Percentiles rank a stretch among this genome's conserved stretches.
phyloP scores from a whole-genome alignment of 768 basidiomycete species.

The Zangia roseola region DNA sequence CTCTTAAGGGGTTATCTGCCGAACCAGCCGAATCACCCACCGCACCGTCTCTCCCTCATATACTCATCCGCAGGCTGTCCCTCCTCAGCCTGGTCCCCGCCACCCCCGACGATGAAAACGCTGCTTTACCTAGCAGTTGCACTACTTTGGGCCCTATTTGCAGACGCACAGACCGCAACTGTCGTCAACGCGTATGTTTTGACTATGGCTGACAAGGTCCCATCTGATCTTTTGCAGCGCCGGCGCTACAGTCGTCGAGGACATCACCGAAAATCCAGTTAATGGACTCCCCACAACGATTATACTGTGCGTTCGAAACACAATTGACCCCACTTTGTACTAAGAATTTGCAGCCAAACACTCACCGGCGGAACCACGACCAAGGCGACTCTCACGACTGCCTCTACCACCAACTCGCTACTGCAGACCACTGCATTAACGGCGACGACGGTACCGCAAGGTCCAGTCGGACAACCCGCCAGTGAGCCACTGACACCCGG shows the following conservation, averaged over 20 bases:
- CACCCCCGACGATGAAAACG: constrained; percentile 16
- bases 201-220: not conserved
- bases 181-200: constrained; percentile 46
- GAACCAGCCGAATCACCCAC: constrained; percentile 14
- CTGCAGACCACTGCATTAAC: constrained; percentile 18
- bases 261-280: constrained; percentile 38
- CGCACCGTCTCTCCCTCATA: not conserved
- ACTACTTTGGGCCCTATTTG: constrained; percentile 18
- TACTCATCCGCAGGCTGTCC: not conserved
- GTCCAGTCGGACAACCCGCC: constrained; percentile 53
- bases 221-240: constrained; percentile 31
- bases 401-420: constrained; percentile 20
- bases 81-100: constrained; percentile 5
- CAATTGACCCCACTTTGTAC: constrained; percentile 1
- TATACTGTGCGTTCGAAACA: constrained; percentile 38
- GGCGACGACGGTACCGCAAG: constrained; percentile 21
- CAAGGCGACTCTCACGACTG: constrained; percentile 9
- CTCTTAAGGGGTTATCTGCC: constrained; percentile 20
- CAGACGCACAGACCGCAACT: constrained; percentile 48
- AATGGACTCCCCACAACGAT: constrained; percentile 41
- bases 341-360: constrained; percentile 11
- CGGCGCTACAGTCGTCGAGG: constrained; percentile 53
- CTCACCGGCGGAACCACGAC: constrained; percentile 11
- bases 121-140: constrained; percentile 12
- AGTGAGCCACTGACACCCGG: constrained; percentile 38